Percentiles rank a stretch among this genome's conserved stretches.
phyloP scores from a whole-genome alignment of 1,284 basidiomycete species.

The Apiotrichum porosum region DNA sequence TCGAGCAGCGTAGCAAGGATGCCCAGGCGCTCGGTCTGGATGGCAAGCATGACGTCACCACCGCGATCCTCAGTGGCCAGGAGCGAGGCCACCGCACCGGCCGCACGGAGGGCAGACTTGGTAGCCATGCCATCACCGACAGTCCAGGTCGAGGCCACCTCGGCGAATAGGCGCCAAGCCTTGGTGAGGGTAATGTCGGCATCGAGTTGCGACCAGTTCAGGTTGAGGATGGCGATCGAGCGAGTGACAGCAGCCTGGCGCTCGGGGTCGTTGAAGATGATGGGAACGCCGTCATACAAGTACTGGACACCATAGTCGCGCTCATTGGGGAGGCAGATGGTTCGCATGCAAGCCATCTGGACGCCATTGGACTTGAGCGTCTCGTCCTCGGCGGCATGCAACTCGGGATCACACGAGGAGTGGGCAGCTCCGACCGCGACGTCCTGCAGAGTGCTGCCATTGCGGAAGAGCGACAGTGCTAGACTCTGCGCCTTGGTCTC shows the following conservation, averaged over 20 bases:
- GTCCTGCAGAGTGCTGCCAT: conserved; percentile 38
- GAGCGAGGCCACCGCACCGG: conserved; percentile 60
- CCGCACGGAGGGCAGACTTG: conserved; percentile 58
- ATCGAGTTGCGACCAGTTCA: conserved; percentile 72
- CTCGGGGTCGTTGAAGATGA: conserved; percentile 32
- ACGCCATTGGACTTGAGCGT: conserved; percentile 31
- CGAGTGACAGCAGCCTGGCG: conserved; percentile 47
- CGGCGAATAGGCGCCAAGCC: conserved; percentile 71
- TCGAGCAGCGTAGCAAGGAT: conserved; percentile 72
- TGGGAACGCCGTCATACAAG: conserved; percentile 54
- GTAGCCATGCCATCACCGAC: conserved; percentile 58
- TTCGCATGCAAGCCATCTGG: conserved; percentile 52
- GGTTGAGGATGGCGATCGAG: conserved; percentile 46
- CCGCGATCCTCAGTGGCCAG: conserved; percentile 66
- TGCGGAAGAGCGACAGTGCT: conserved; percentile 38
- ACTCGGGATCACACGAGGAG: conserved; percentile 32
- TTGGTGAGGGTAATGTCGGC: conserved; percentile 68
- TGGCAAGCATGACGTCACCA: conserved; percentile 78
- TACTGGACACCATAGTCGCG: conserved; percentile 77
- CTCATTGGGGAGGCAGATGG: conserved; percentile 60
- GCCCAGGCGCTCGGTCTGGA: conserved; percentile 70
- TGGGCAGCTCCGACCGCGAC: conserved; percentile 25
- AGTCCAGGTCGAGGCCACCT: conserved; percentile 61
- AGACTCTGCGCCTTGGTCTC: conserved; percentile 33
- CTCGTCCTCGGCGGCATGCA: conserved; percentile 32